Evolutionary conservation across 768 basidiomycete genomes (phyloP).

Genomic region (Boletus rubropictus): DNA sequence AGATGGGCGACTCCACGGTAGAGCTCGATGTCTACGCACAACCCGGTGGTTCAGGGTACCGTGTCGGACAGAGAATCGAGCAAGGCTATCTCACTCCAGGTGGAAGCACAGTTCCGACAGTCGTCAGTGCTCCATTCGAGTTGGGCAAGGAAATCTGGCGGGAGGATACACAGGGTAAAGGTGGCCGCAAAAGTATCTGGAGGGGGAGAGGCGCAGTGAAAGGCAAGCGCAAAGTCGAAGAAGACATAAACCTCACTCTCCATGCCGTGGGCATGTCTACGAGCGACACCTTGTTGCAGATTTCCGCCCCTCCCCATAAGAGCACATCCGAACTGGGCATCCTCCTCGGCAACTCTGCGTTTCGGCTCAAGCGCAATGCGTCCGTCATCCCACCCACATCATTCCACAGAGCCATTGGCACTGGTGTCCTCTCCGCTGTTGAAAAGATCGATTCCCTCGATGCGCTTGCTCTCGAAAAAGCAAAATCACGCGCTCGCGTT

Average conservation of each 20-base stretch:
- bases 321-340: constrained; percentile 54
- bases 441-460: constrained; percentile 18
- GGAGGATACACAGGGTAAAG: constrained; percentile 8
- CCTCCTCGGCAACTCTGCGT: constrained; percentile 56
- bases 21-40: constrained; percentile 35
- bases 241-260: constrained; percentile 1
- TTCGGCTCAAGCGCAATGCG: constrained; percentile 51
- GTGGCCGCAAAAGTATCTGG: constrained; percentile 13
- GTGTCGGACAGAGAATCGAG: constrained; percentile 37
- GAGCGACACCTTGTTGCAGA: constrained; percentile 49
- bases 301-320: constrained; percentile 43
- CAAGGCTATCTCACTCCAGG: constrained; percentile 29
- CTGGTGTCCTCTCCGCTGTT: neutral
- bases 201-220: constrained; percentile 5
- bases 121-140: constrained; percentile 10
- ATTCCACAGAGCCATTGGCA: constrained; percentile 5
- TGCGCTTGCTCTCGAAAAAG: constrained; percentile 57
- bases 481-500: constrained; percentile 67
- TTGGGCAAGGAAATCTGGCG: constrained; percentile 21
- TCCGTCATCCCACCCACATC: constrained; percentile 33
- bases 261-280: constrained; percentile 33
- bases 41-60: constrained; percentile 34
- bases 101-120: constrained; percentile 18
- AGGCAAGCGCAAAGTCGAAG: constrained; percentile 5
- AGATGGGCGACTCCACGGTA: constrained; percentile 44